Evolutionary conservation across 2,329 filamentous ascomycete genomes (phyloP).

Genomic region (Fusarium circinatum): DNA sequence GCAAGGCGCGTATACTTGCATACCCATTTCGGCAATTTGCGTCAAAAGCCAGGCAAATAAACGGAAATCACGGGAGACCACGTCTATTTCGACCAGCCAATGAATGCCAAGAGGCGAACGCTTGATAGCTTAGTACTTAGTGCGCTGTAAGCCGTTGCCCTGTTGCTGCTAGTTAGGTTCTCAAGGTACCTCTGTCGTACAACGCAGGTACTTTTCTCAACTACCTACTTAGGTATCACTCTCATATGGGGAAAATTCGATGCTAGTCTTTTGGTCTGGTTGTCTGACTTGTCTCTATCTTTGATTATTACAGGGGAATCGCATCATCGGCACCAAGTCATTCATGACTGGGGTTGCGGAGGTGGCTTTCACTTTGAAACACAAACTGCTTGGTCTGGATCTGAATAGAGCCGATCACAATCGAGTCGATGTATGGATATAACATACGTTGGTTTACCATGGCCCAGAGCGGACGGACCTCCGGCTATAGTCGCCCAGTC

Average conservation of each 20-base stretch:
- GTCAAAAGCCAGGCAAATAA: neutral
- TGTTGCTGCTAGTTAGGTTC: neutral
- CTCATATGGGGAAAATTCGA: neutral
- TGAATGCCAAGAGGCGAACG: neutral
- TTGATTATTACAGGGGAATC: neutral
- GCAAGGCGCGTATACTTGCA: neutral
- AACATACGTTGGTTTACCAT: neutral
- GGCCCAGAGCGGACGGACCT: neutral
- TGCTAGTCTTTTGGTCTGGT: neutral
- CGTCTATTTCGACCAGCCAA: neutral
- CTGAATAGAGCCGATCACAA: neutral
- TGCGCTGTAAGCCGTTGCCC: neutral
- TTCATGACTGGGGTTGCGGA: neutral
- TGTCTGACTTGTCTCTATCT: neutral
- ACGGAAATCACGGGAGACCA: slow-evolving; percentile 2
- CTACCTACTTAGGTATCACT: neutral
- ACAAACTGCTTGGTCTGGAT: slow-evolving; percentile 11
- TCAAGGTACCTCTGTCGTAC: neutral
- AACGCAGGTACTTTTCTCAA: neutral
- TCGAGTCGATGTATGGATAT: neutral
- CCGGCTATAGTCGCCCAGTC: neutral
- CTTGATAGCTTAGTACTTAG: neutral
- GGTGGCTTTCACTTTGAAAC: slow-evolving; percentile 1
- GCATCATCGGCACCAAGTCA: neutral
- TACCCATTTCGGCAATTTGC: slow-evolving; percentile 4